Conservation (phyloP, 805 yeast genomes). For the Saturnispora silvae region DNA sequence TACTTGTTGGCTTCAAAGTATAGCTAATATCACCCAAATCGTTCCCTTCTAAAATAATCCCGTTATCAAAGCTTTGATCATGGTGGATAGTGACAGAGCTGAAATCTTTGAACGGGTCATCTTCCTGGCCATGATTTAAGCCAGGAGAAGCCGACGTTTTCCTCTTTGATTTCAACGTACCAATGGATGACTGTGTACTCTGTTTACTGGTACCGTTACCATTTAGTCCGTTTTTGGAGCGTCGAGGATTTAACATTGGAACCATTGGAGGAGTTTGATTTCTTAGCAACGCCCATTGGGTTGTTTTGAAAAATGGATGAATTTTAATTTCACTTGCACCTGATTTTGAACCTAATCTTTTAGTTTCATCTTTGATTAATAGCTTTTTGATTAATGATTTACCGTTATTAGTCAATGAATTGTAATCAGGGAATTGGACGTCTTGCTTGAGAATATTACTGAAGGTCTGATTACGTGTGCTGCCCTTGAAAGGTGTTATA, state of each 20-base stretch:
- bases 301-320: conserved; percentile 82
- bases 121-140: conserved; percentile 9
- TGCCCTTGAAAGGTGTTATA: conserved; percentile 92
- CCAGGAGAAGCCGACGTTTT: conserved; percentile 24
- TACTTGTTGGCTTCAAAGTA: conserved; percentile 32
- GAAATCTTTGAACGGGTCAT: conserved; percentile 77
- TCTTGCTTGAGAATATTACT: conserved; percentile 79
- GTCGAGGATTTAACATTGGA: conserved; percentile 48
- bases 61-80: conserved; percentile 43
- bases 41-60: conserved; percentile 36
- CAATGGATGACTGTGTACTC: conserved; percentile 26
- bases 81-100: conserved; percentile 81
- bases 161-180: conserved; percentile 32
- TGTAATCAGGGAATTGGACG: conserved; percentile 61
- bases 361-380: conserved; percentile 78
- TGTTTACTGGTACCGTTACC: conserved; percentile 10
- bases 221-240: conserved; percentile 6
- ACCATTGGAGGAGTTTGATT: conserved; percentile 94
- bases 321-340: conserved; percentile 94
- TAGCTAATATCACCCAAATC: conserved; percentile 48
- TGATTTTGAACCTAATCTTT: conserved; percentile 79
- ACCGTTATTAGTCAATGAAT: conserved; percentile 57
- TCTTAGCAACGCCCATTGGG: conserved; percentile 91
- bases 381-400: conserved; percentile 71
- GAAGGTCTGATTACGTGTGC: conserved; percentile 80